These are phyloP conservation scores for Dimargaris verticillata DNA, from an alignment of 192 early-diverging fungal species.

Conservation along the genomic window DNA sequence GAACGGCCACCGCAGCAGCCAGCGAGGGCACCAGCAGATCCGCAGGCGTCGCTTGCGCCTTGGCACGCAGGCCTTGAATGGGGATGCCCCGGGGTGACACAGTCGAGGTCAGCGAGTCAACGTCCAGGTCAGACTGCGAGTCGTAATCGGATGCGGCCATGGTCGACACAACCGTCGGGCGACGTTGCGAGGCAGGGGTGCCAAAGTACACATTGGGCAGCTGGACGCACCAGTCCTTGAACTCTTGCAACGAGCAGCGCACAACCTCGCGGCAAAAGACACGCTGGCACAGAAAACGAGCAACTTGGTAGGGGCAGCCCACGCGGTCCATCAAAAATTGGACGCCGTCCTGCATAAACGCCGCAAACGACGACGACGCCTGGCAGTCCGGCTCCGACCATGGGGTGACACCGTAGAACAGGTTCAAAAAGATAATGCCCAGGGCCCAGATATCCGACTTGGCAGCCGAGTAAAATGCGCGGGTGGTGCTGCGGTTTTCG, in stretches of 20 bases:
- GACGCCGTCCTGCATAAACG: constrained; percentile 38
- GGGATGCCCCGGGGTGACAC: neutral
- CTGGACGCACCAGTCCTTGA: constrained; percentile 31
- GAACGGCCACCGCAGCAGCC: constrained; percentile 11
- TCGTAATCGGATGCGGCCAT: constrained; percentile 21
- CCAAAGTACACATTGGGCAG: constrained; percentile 26
- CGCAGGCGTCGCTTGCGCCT: neutral
- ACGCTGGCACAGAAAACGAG: constrained; percentile 39
- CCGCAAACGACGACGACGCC: constrained; percentile 38
- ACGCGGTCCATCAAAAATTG: constrained; percentile 36
- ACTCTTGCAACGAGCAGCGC: constrained; percentile 31
- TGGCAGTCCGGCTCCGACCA: constrained; percentile 48
- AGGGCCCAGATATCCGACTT: constrained; percentile 56
- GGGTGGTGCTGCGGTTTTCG: constrained; percentile 37
- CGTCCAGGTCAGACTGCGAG: constrained; percentile 16
- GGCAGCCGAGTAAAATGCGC: constrained; percentile 38
- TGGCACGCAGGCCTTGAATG: neutral
- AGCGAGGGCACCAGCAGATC: constrained; percentile 8
- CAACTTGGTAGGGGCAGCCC: constrained; percentile 36
- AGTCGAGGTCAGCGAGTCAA: constrained; percentile 8
- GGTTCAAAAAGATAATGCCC: constrained; percentile 54
- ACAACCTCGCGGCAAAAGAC: constrained; percentile 40
- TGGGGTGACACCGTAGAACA: constrained; percentile 52
- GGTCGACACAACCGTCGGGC: too few relatives aligned
- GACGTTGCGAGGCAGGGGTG: too few relatives aligned